phyloP scores from a whole-genome alignment of 2,329 filamentous ascomycete species.

The Fusarium caatingaense region DNA sequence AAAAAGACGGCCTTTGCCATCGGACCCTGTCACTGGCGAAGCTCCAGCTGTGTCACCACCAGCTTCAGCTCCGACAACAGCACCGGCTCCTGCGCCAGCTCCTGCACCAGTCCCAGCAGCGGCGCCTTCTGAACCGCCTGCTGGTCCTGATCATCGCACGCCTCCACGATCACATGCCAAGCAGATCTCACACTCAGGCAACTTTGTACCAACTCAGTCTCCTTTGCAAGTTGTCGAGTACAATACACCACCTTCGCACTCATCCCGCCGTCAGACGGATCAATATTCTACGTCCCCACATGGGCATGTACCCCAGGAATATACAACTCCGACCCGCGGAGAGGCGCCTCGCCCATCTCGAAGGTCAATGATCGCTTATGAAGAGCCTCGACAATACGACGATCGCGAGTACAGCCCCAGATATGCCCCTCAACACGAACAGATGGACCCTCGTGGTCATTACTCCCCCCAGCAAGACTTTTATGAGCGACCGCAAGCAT shows the following conservation, averaged over 20 bases:
- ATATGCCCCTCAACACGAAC: conserved; percentile 51
- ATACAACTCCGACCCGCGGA: conserved; percentile 37
- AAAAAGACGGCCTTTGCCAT: conserved; percentile 86
- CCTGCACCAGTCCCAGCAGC: conserved; percentile 15
- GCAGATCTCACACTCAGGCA: conserved; percentile 49
- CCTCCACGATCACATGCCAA: conserved; percentile 61
- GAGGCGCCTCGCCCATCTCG: conserved; percentile 48
- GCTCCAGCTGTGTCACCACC: conserved; percentile 48
- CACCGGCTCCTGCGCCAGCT: conserved; percentile 8
- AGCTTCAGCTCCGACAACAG: conserved; percentile 17
- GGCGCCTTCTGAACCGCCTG: conserved; percentile 46
- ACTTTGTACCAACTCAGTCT: conserved; percentile 63
- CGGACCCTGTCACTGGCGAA: conserved; percentile 75
- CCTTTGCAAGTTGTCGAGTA: conserved; percentile 66
- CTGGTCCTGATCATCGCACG: conserved; percentile 59
- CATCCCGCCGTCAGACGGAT: conserved; percentile 52
- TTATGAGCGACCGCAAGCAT: conserved; percentile 46
- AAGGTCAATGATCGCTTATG: conserved; percentile 52
- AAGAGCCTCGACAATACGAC: conserved; percentile 51
- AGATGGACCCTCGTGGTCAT: conserved; percentile 52
- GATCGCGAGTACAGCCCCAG: conserved; percentile 53
- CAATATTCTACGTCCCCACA: conserved; percentile 52
- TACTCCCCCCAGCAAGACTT: conserved; percentile 51
- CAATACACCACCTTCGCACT: conserved; percentile 54
- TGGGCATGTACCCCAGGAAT: conserved; percentile 34